A percentile compares a stretch with the other conserved stretches of the same genome.
Conservation (phyloP, 768 basidiomycete species). For the Tubosaeta sp. region DNA sequence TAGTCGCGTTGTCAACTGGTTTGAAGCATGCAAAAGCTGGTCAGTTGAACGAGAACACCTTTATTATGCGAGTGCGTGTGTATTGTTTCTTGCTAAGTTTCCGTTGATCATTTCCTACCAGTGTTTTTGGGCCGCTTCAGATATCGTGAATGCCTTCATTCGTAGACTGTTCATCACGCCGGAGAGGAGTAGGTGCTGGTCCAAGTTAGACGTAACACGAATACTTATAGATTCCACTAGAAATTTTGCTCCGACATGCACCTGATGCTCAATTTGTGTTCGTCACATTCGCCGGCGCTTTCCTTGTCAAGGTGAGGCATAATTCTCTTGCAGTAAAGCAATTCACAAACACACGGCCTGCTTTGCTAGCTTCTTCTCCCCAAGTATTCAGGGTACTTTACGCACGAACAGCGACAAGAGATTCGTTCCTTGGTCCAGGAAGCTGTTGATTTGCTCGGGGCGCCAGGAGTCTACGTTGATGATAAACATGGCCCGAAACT, state of each 20-base stretch:
- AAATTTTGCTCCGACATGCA: constrained; percentile 60
- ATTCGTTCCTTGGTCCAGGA: constrained; percentile 62
- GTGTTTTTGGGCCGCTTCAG: constrained; percentile 66
- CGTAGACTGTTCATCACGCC: constrained; percentile 50
- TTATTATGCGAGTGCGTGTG: constrained; percentile 57
- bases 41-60: constrained; percentile 55
- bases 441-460: constrained; percentile 62
- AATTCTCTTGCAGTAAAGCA: not conserved
- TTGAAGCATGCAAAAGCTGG: constrained; percentile 70
- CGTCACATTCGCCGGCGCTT: constrained; percentile 75
- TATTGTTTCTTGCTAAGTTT: not conserved
- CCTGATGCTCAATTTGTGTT: constrained; percentile 80
- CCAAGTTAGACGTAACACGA: not conserved
- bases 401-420: constrained; percentile 52
- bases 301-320: constrained; percentile 66
- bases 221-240: constrained; percentile 28
- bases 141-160: constrained; percentile 59
- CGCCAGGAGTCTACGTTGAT: constrained; percentile 71
- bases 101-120: constrained; percentile 21
- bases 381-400: constrained; percentile 60
- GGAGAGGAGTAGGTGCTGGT: constrained; percentile 43
- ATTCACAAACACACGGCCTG: not conserved
- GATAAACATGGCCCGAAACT: constrained; percentile 77
- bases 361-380: constrained; percentile 67
- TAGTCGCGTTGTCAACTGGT: constrained; percentile 67